Evolutionary conservation across 1,284 basidiomycete species (phyloP), one percentile per base, ranked within the genome.

Genomic region (Malassezia vespertilionis): DNA sequence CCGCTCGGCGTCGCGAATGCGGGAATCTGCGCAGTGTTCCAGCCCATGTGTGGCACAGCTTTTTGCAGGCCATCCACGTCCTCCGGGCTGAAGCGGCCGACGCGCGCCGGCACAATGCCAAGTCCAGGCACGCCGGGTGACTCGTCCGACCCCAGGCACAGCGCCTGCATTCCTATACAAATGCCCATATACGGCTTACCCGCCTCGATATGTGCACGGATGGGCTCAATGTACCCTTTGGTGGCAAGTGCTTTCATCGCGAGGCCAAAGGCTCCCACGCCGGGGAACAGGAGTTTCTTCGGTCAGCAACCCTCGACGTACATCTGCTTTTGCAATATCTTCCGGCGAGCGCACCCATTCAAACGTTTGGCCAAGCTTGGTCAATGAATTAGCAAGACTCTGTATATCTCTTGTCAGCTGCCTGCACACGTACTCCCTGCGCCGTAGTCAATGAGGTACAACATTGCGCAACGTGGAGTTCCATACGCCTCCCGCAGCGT

Each of bases 21-120:
- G n/a, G n/a, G n/a, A n/a, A n/a, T n/a, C n/a, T n/a, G n/a, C 53
- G 62, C 54, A n/a, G 43, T 51, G 47, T 61, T 69, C 93, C 93
- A 99, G 41, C 93, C 93, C 76, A 99, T 97, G 75, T 97, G 91
- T 15, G 93, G 93, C 2, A 97, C 91, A 2, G 84, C 77, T 74
- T 96, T 97, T 34, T 33, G 69, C 61, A 22, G 38, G 74, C 63
- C 60, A 8, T 33, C 44, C 11, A 41, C 26, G 17, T 64, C 62
- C 11, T 40, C 17, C 2, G 51, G 17, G n/a, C 51, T 52, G 45
- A 70, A 70, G 10, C 46, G 44, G 5, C 33, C 46, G 8, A 66
- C 58, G 32, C 56, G 37, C 18, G 63, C 64, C 2, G 68, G 68
- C 2, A 70, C 51, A n/a, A 67, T 38, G 22, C 66, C 68, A 22